Evolutionary conservation across 148 eudicot genomes (phyloP).

Genomic region (Diospyros lotus): DNA sequence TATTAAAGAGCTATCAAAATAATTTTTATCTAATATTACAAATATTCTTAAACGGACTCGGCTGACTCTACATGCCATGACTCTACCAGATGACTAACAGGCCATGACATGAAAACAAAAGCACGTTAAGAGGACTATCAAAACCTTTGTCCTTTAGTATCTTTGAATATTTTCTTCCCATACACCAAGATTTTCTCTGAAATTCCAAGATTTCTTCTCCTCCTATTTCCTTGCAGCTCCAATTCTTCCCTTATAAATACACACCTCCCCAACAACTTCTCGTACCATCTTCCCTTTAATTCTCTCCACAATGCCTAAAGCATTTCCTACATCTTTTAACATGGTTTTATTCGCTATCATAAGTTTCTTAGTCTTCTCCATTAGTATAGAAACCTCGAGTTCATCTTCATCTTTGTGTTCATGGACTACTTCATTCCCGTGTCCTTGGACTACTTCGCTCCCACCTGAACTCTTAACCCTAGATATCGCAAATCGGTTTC

Average conservation of each 20-base stretch:
- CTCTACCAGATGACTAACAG: no score
- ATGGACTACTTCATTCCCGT: background rate
- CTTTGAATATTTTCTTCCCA: conserved; percentile 31
- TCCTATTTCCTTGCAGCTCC: no score
- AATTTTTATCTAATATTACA: no score
- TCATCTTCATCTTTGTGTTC: no score
- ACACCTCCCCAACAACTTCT: no score
- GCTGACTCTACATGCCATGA: no score
- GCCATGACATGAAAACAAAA: no score
- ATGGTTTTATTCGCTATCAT: no score
- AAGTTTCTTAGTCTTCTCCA: conserved; percentile 11
- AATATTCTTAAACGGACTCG: no score
- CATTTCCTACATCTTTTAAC: conserved; percentile 20
- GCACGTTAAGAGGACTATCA: background rate
- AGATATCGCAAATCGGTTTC: conserved; percentile 27
- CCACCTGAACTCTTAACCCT: conserved; percentile 27
- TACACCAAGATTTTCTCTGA: no score
- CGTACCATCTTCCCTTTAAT: background rate
- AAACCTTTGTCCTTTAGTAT: conserved; percentile 26
- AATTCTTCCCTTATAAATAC: no score
- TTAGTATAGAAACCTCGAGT: conserved; percentile 23
- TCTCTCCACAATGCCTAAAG: conserved; percentile 28
- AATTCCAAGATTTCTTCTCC: conserved; percentile 10
- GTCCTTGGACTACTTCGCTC: conserved; percentile 26
- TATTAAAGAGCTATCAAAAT: no score